Conservation (phyloP, 1,284 basidiomycete species). For the Moesziomyces antarcticus region DNA sequence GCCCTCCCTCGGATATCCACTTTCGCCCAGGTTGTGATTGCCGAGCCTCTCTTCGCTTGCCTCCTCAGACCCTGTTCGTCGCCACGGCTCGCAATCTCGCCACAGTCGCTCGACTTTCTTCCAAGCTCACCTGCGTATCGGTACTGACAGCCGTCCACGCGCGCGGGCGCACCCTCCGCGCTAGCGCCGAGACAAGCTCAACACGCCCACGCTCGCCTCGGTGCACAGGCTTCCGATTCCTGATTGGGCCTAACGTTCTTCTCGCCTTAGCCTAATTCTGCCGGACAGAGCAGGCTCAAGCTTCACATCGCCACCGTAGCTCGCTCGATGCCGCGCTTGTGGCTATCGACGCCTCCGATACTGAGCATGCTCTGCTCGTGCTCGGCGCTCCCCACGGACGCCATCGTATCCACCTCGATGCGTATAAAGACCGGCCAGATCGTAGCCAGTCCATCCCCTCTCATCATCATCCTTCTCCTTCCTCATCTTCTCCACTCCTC, state of each 20-base stretch:
- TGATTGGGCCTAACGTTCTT: constrained; percentile 3
- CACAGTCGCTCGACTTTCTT: neutral
- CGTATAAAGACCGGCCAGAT: constrained; percentile 27
- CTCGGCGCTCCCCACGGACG: neutral
- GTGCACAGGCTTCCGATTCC: constrained; percentile 37
- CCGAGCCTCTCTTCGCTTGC: constrained; percentile 14
- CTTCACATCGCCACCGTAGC: neutral
- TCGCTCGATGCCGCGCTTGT: neutral
- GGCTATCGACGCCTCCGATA: neutral
- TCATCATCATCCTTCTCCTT: constrained; percentile 5
- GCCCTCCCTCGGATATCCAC: constrained; percentile 7
- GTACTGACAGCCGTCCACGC: neutral
- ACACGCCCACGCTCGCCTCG: constrained; percentile 6
- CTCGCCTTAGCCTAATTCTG: neutral
- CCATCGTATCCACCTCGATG: constrained; percentile 1
- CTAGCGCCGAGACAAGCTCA: neutral
- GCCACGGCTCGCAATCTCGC: neutral
- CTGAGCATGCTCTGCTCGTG: neutral
- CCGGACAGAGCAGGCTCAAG: neutral
- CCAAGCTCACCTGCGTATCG: constrained; percentile 2
- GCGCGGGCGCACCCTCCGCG: too few relatives aligned
- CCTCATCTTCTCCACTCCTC: constrained; percentile 1
- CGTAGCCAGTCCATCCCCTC: neutral
- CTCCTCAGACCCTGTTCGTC: constrained; percentile 6
- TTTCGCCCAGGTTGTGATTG: neutral